Evolutionary conservation across 352 stramenopile genomes (phyloP), one percentile per base, ranked within the genome.

Genomic region (Phytophthora fragariaefolia): DNA sequence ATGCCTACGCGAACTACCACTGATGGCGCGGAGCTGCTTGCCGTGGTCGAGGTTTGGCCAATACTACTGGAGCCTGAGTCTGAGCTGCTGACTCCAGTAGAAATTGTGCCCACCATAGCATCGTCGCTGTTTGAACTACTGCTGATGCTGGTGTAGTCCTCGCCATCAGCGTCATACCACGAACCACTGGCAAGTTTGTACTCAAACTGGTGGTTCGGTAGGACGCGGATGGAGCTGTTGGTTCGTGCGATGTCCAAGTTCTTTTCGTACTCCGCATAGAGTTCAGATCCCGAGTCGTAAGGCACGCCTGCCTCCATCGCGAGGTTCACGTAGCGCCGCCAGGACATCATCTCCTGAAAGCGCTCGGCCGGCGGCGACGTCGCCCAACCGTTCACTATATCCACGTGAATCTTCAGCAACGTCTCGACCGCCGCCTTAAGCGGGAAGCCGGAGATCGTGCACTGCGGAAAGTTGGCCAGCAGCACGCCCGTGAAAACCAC

Each of bases 351-450:
- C 3, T 75, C 65, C 36, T 77, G 80, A 45, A 89, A 86, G 18
- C 77, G 66, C 17, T 79, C 58, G 2, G 73, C 63, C 4, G 66
- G 64, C 0, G 80, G 80, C 0, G 73, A 64, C 22, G 53, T 38
- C 18, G 47, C 59, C n/a, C 47, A 59, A 22, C 46, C 59, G 28
- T 81, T 10, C 3, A 61, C 42, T 1, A 72, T 46, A 26, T 86
- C 71, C 20, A 89, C 78, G 32, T 82, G 75, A 43, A 89, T 66
- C 34, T 87, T 89, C 8, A 90, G 58, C 47, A 90, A 54, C 45
- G 78, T 87, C 56, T 90, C 79, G 23, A 76, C 71, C 0, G 77
- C 79, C 13, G 71, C 77, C 55, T 87, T 87, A 12, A 90, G 61
- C 17, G 77, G 69, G 51, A 90, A 77, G 4, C 68, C 74, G 6